Evolutionary conservation across 75 land plant species (phyloP).

Genomic region (Pseudotsuga menziesii): DNA sequence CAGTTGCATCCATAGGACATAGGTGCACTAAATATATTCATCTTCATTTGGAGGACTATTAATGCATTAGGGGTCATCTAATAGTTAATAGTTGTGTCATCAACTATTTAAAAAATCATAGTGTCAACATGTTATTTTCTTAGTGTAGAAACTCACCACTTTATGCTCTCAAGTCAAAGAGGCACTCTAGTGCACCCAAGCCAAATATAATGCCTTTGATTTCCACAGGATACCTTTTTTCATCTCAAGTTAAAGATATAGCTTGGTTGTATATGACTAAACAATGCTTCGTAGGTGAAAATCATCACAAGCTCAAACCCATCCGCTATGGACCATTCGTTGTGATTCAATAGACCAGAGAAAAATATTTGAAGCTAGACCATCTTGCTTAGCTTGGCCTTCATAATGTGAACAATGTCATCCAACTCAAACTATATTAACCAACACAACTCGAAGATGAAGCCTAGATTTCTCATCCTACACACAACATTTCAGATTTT

Average conservation of each 20-base stretch:
- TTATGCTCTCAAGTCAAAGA: no score
- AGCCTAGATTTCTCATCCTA: no score
- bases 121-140: slow-evolving; percentile 38
- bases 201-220: no score
- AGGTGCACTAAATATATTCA: slow-evolving; percentile 11
- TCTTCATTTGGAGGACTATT: slow-evolving; percentile 14
- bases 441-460: slow-evolving; percentile 30
- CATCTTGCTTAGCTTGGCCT: slow-evolving; percentile 16
- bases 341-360: slow-evolving; percentile 12
- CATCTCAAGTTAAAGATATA: no score
- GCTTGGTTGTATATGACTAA: no score
- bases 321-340: slow-evolving; percentile 21
- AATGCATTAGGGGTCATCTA: slow-evolving; percentile 11
- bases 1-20: slow-evolving; percentile 34
- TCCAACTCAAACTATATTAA: slow-evolving; percentile 1
- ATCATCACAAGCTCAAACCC: slow-evolving; percentile 21
- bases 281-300: not conserved
- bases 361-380: slow-evolving; percentile 16
- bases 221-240: no score
- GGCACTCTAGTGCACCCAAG: no score
- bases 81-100: slow-evolving; percentile 19
- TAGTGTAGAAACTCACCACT: no score
- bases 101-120: slow-evolving; percentile 22
- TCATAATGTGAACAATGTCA: slow-evolving; percentile 12
- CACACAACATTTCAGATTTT: no score